Evolutionary conservation across 192 early-diverging fungal genomes (phyloP).

Genomic region (Podila clonocystis): DNA sequence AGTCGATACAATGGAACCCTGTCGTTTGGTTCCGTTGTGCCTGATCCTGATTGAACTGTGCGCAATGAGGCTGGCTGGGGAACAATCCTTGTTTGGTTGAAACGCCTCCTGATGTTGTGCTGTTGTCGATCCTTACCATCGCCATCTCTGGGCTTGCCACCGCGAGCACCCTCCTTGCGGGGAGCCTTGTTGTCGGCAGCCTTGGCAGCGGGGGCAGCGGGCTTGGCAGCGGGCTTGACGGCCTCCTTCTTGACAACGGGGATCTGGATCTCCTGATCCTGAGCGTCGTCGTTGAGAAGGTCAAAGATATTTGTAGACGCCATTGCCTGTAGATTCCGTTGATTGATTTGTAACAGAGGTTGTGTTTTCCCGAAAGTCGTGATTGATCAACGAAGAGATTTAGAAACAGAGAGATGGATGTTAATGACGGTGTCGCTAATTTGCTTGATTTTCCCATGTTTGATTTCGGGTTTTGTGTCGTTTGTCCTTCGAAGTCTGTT

Average conservation of each 20-base stretch:
- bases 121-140: slow-evolving; percentile 39
- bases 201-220: slow-evolving; percentile 38
- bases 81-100: background rate
- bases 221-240: slow-evolving; percentile 37
- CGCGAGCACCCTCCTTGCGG: slow-evolving; percentile 51
- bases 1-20: background rate
- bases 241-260: slow-evolving; percentile 51
- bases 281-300: slow-evolving; percentile 57
- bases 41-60: background rate
- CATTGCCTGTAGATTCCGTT: slow-evolving; percentile 37
- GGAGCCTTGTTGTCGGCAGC: slow-evolving; percentile 46
- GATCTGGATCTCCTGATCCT: slow-evolving; percentile 52
- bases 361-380: background rate
- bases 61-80: background rate
- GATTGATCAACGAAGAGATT: background rate
- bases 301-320: slow-evolving; percentile 56
- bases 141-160: slow-evolving; percentile 48
- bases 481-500: too few relatives aligned
- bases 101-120: background rate
- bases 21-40: background rate
- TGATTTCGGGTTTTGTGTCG: too few relatives aligned
- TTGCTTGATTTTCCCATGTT: background rate
- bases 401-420: slow-evolving; percentile 7
- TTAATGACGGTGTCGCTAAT: slow-evolving; percentile 17
- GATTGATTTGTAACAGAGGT: background rate